Evolutionary conservation across 176 grass and related monocot genomes (phyloP).

Genomic region (Cenchrus americanus): DNA sequence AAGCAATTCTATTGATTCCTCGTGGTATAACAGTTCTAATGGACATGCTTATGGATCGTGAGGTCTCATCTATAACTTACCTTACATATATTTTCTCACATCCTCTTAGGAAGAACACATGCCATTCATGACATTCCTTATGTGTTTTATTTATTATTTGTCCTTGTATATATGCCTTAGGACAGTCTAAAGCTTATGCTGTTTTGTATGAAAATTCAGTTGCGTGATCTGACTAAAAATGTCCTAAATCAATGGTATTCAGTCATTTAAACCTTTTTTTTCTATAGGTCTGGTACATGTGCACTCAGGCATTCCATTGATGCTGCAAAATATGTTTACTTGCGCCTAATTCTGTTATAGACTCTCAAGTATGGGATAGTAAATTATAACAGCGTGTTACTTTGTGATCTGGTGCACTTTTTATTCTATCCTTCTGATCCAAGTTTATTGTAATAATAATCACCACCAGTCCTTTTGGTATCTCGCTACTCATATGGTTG

Average conservation of each 20-base stretch:
- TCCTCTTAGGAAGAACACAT: slow-evolving; percentile 24
- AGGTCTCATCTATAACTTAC: slow-evolving; percentile 51
- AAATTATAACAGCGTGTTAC: not conserved
- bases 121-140: not conserved
- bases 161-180: not conserved
- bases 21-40: slow-evolving; percentile 96
- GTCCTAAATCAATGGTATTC: slow-evolving; percentile 15
- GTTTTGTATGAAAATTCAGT: slow-evolving; percentile 8
- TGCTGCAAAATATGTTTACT: not conserved
- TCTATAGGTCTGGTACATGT: not conserved
- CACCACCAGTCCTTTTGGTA: not conserved
- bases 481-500: slow-evolving; percentile 23
- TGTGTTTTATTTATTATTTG: not conserved
- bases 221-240: not conserved
- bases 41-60: slow-evolving; percentile 99
- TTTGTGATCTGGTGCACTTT: not conserved
- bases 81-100: not conserved
- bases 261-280: slow-evolving; percentile 1
- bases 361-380: not conserved
- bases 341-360: not conserved
- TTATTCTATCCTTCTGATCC: not conserved
- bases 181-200: not conserved
- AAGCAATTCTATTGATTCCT: slow-evolving; percentile 96
- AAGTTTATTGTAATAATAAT: not conserved
- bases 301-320: not conserved